Evolutionary conservation across 768 basidiomycete genomes (phyloP).

Genomic region (Hebeloma cylindrosporum): DNA sequence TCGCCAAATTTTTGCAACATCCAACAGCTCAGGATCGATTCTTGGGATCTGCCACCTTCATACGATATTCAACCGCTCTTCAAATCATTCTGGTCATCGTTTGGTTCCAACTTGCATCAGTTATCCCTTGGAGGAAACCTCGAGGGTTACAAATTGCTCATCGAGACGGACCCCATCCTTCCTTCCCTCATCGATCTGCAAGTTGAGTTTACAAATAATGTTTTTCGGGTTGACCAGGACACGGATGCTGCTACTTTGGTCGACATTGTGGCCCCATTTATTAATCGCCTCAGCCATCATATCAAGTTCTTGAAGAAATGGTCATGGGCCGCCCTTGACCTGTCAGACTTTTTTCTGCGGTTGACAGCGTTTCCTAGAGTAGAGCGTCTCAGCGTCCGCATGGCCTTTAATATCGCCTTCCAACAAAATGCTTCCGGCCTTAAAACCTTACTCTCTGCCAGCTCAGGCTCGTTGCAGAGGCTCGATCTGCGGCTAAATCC

Average conservation of each 20-base stretch:
- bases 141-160: slow-evolving; percentile 33
- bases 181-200: slow-evolving; percentile 33
- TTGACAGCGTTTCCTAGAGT: slow-evolving; percentile 35
- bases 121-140: slow-evolving; percentile 40
- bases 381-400: slow-evolving; percentile 33
- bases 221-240: slow-evolving; percentile 18
- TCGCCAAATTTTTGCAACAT: slow-evolving; percentile 35
- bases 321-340: slow-evolving; percentile 41
- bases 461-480: slow-evolving; percentile 31
- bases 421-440: slow-evolving; percentile 36
- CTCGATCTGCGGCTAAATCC: slow-evolving; percentile 43
- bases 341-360: slow-evolving; percentile 39
- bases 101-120: slow-evolving; percentile 35
- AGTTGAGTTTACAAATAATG: slow-evolving; percentile 40
- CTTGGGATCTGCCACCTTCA: slow-evolving; percentile 31
- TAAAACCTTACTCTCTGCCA: slow-evolving; percentile 29
- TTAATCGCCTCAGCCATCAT: slow-evolving; percentile 35
- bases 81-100: slow-evolving; percentile 38
- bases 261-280: slow-evolving; percentile 38
- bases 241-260: slow-evolving; percentile 27
- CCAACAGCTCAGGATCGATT: slow-evolving; percentile 36
- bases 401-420: slow-evolving; percentile 41
- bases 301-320: slow-evolving; percentile 37
- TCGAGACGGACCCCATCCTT: slow-evolving; percentile 32
- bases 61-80: slow-evolving; percentile 34